phyloP scores from a whole-genome alignment of 768 basidiomycete genomes.

The Trametes cubensis region DNA sequence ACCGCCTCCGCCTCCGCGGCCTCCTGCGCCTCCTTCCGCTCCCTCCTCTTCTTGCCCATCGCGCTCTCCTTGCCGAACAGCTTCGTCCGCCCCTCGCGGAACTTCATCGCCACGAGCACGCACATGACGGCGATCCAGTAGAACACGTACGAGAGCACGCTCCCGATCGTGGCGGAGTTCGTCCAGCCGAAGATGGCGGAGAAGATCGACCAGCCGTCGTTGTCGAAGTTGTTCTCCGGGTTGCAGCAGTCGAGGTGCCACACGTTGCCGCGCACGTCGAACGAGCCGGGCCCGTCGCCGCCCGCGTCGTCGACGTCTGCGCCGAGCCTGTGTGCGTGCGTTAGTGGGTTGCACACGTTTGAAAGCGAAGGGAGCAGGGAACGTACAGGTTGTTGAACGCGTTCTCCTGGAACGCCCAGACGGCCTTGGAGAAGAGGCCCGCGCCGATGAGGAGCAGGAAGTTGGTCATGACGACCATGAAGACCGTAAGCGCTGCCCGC shows the following conservation, averaged over 20 bases:
- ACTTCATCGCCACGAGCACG: slow-evolving; percentile 70
- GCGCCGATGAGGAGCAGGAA: slow-evolving; percentile 92
- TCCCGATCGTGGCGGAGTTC: slow-evolving; percentile 72
- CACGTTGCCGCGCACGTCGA: slow-evolving; percentile 76
- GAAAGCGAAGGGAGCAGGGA: too few species aligned
- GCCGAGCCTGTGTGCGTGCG: slow-evolving; percentile 69
- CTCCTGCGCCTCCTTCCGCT: slow-evolving; percentile 26
- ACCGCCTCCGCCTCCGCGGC: slow-evolving; percentile 17
- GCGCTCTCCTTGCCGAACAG: slow-evolving; percentile 61
- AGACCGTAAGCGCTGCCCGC: slow-evolving; percentile 68
- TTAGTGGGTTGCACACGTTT: too few species aligned
- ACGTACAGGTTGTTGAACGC: slow-evolving; percentile 57
- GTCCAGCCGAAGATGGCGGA: slow-evolving; percentile 86
- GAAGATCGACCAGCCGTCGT: slow-evolving; percentile 79
- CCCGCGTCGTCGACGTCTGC: slow-evolving; percentile 65
- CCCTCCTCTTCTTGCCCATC: slow-evolving; percentile 35
- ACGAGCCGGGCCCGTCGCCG: slow-evolving; percentile 84
- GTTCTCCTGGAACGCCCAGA: slow-evolving; percentile 73
- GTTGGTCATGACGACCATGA: slow-evolving; percentile 92
- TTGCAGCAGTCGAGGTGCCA: slow-evolving; percentile 89
- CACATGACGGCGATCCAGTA: slow-evolving; percentile 88
- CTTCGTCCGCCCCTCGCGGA: slow-evolving; percentile 60
- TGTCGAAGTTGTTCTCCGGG: slow-evolving; percentile 54
- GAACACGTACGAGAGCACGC: slow-evolving; percentile 84
- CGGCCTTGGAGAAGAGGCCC: slow-evolving; percentile 83